A percentile compares a stretch with the other conserved stretches of the same genome.
Evolutionary conservation across 2,329 filamentous ascomycete genomes (phyloP).

Genomic region (Blastomyces silverae): DNA sequence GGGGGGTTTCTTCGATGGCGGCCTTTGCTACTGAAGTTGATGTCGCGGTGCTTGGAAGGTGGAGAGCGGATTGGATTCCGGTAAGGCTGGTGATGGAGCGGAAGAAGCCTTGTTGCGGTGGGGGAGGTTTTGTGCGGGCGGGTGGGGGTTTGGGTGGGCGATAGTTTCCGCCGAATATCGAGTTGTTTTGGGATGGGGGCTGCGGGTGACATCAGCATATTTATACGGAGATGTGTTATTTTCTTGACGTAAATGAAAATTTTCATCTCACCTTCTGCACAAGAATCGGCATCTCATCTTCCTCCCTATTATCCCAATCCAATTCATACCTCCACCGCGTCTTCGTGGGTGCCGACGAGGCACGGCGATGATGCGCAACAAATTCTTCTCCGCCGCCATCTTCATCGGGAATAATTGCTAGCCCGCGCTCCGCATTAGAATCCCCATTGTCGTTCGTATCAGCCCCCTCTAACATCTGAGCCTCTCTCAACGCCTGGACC

Average conservation of each 20-base stretch:
- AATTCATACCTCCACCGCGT: conserved; percentile 82
- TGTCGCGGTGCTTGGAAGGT: conserved; percentile 40
- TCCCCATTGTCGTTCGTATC: conserved; percentile 47
- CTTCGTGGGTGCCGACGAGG: conserved; percentile 42
- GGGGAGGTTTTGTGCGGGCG: conserved; percentile 56
- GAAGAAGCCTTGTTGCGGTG: conserved; percentile 65
- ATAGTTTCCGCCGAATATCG: conserved; percentile 51
- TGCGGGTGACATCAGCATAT: conserved; percentile 12
- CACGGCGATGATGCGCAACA: conserved; percentile 35
- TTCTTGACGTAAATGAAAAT: neutral
- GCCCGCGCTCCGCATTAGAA: conserved; percentile 40
- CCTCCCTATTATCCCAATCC: conserved; percentile 61
- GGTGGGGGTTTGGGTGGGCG: conserved; percentile 44
- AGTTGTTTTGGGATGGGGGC: conserved; percentile 35
- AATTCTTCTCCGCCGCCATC: conserved; percentile 29
- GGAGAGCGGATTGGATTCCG: conserved; percentile 48
- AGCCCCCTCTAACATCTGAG: conserved; percentile 23
- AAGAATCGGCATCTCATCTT: conserved; percentile 77
- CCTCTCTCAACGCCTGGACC: conserved; percentile 27
- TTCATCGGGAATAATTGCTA: conserved; percentile 33
- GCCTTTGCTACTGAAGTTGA: conserved; percentile 38
- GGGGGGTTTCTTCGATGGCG: conserved; percentile 53
- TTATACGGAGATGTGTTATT: neutral
- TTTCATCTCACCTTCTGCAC: conserved; percentile 63
- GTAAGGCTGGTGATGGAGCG: conserved; percentile 78